Base-by-base conservation (phyloP, 345 rosid genomes). In the Eucalyptus camaldulensis region DNA sequence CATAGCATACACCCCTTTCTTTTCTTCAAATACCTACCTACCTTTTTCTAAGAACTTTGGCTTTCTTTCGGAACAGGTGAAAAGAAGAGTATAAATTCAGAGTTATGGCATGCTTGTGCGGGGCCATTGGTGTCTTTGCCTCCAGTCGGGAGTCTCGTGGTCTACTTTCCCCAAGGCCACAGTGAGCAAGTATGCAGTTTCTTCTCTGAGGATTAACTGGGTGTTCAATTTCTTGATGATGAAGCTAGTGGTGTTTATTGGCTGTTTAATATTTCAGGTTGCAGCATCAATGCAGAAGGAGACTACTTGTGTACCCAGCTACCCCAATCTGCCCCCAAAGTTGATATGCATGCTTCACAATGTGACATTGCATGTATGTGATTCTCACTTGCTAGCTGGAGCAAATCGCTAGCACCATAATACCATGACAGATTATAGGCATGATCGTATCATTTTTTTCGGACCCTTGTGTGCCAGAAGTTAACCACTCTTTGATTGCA, bases 81-180 rank as follows among this genome's bases (percentile, higher is more conserved):
- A 90, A 96, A 94, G 93, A 97, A 96, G 92, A 90, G 51, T 87
- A 96, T 96, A 87, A 96, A 96, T 94, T 96, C 99, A 37, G 98
- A 95, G 88, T 91, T 97, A 91, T 97, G 99, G 99, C 99, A 97
- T 91, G 99, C 99, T 91, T 97, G 99, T 93, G 99, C 98, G 5
- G 99, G 99, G 45, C 99, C 99, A 58, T 90, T 97, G 89, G 99
- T 96, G 88, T 96, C 98, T 80, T 93, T 97, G 90, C 99, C 99
- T 85, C 99, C 98, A 53, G 93, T 96, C 33, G 98, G 99, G 88
- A 97, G 99, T 91, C 97, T 96, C 86, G 99, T 97, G 25, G 97
- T 97, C 88, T 97, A 97, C 95, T 97, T 96, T 90, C 99, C 99
- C 85, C 99, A 97, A 92, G 99, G 99, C 92, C 99, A 97, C 90